Evolutionary conservation across 306 rosid genomes (phyloP).

Genomic region (Vachellia pachyceras): DNA sequence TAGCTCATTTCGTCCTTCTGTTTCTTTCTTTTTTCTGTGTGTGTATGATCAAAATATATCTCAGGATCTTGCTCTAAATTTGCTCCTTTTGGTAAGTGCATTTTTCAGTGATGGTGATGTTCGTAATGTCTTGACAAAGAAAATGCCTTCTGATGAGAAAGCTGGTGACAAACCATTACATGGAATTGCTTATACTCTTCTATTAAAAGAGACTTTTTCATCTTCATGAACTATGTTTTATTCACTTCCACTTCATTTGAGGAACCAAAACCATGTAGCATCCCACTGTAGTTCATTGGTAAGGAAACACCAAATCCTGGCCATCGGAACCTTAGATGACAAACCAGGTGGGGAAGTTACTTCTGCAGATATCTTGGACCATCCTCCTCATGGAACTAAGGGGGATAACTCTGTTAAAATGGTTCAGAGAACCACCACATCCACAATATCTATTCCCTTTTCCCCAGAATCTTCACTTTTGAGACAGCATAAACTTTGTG

Average conservation of each 20-base stretch:
- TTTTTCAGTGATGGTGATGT: conserved; percentile 79
- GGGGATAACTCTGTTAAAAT: not conserved
- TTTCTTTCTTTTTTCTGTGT: not conserved
- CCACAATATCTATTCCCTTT: not conserved
- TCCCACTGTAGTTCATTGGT: not conserved
- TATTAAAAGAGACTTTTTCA: conserved; percentile 28
- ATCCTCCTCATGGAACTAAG: conserved; percentile 6
- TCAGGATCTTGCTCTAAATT: not conserved
- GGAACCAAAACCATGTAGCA: not conserved
- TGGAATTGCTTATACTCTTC: conserved; percentile 84
- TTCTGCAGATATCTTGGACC: not conserved
- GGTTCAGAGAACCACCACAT: not conserved
- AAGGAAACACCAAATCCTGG: not conserved
- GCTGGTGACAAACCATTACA: conserved; percentile 61
- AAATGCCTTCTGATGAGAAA: conserved; percentile 57
- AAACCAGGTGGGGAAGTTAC: not conserved
- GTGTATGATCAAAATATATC: not conserved
- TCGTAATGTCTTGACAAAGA: conserved; percentile 82
- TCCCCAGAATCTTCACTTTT: conserved; percentile 7
- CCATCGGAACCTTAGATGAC: not conserved
- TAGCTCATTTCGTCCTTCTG: not conserved
- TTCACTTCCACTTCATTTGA: not conserved
- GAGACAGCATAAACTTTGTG: conserved; percentile 28
- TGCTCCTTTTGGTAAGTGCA: conserved; percentile 26
- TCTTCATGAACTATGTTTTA: not conserved